phyloP scores from a whole-genome alignment of 176 grass and related monocot genomes.

The Aegilops bicornis region DNA sequence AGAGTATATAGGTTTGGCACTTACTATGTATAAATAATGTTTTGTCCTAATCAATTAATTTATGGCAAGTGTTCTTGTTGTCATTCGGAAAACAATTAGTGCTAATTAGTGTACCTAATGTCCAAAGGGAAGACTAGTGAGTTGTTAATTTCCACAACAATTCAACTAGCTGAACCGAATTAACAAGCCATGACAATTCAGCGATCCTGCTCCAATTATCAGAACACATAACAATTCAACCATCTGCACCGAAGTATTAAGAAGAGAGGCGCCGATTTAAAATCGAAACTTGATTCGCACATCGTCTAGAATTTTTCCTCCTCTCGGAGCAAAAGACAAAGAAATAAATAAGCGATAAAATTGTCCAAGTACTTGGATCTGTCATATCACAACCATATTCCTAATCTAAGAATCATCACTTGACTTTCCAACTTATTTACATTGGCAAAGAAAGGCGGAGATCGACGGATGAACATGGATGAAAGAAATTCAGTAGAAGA shows the following conservation, averaged over 20 bases:
- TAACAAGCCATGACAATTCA: not conserved
- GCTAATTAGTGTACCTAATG: not conserved
- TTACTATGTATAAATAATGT: not conserved
- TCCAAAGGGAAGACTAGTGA: slow-evolving; percentile 29
- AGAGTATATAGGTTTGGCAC: not conserved
- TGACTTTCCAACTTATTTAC: not conserved
- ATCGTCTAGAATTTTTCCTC: slow-evolving; percentile 24
- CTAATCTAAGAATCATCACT: slow-evolving; percentile 17
- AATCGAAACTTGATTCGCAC: not conserved
- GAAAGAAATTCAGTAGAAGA: slow-evolving; percentile 30
- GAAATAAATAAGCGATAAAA: not conserved
- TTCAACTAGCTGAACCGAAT: slow-evolving; percentile 21
- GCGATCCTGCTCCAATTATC: not conserved
- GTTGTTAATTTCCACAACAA: slow-evolving; percentile 26
- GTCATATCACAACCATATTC: not conserved
- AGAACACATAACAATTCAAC: not conserved
- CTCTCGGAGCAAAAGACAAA: slow-evolving; percentile 17
- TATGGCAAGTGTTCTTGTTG: not conserved
- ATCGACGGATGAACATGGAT: not conserved
- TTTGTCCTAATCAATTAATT: slow-evolving; percentile 23
- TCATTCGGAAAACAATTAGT: slow-evolving; percentile 2
- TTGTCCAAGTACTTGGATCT: not conserved
- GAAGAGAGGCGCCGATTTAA: not conserved
- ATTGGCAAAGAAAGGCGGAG: not conserved
- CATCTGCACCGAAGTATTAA: not conserved